phyloP scores from a whole-genome alignment of 1,284 basidiomycete genomes.

The Thelephora terrestris region DNA sequence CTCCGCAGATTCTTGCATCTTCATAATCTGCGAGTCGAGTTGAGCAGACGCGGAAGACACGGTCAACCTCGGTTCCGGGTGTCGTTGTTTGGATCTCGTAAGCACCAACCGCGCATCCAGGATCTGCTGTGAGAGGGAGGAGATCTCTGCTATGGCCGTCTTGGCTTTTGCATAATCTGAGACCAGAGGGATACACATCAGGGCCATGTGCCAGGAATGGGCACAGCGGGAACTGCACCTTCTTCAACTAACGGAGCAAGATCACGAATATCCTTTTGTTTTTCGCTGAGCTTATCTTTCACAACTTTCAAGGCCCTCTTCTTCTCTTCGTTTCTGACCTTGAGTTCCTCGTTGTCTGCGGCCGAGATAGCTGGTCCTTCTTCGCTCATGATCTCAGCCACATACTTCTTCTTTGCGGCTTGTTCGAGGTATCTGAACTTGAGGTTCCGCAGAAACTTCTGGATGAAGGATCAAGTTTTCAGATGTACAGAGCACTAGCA shows the following conservation, averaged over 20 bases:
- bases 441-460: constrained; percentile 74
- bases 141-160: constrained; percentile 42
- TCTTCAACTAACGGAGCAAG: constrained; percentile 57
- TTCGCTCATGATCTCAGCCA: constrained; percentile 75
- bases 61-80: constrained; percentile 71
- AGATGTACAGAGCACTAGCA: neutral
- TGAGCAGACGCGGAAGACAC: constrained; percentile 59
- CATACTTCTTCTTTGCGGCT: constrained; percentile 79
- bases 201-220: neutral
- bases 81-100: constrained; percentile 65
- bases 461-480: neutral
- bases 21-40: constrained; percentile 57
- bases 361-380: constrained; percentile 67
- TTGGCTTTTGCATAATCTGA: constrained; percentile 52
- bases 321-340: constrained; percentile 52
- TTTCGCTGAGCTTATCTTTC: constrained; percentile 52
- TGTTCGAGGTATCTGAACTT: constrained; percentile 84
- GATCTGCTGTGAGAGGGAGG: constrained; percentile 59
- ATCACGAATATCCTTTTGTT: constrained; percentile 48
- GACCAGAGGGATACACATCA: neutral
- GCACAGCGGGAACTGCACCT: constrained; percentile 29
- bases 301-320: constrained; percentile 56
- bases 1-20: constrained; percentile 67
- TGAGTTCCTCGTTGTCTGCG: constrained; percentile 62
- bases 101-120: constrained; percentile 71